phyloP scores from a whole-genome alignment of 495 filamentous ascomycete genomes.

The Daldinia concentrica region DNA sequence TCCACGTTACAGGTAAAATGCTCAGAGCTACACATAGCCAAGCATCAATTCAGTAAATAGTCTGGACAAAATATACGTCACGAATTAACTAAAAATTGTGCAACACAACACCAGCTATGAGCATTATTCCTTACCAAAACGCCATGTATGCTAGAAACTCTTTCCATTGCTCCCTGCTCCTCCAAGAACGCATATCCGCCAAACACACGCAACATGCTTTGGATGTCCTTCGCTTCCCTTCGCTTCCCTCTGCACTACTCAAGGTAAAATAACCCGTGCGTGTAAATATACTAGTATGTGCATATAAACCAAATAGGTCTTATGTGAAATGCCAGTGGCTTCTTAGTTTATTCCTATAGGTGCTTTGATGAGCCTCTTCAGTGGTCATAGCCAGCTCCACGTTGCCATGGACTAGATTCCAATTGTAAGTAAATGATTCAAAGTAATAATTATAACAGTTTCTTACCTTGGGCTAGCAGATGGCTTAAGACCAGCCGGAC shows the following conservation, averaged over 20 bases:
- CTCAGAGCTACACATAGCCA: background rate
- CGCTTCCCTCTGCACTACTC: background rate
- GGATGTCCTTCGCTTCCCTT: background rate
- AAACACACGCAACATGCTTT: slow-evolving; percentile 7
- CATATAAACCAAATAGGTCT: background rate
- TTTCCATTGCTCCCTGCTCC: background rate
- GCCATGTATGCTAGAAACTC: slow-evolving; percentile 8
- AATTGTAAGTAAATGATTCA: slow-evolving; percentile 14
- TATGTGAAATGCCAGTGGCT: background rate
- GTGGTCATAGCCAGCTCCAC: slow-evolving; percentile 63
- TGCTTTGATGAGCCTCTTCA: background rate
- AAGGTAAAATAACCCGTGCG: background rate
- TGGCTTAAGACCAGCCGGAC: slow-evolving; percentile 48
- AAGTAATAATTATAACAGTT: slow-evolving; percentile 11
- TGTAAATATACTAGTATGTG: background rate
- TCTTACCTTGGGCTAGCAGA: slow-evolving; percentile 51
- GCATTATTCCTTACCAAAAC: slow-evolving; percentile 1
- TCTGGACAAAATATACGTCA: background rate
- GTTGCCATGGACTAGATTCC: slow-evolving; percentile 59
- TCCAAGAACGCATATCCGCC: background rate
- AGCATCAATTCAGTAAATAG: background rate
- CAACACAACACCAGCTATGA: background rate
- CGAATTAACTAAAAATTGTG: background rate
- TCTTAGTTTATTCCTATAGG: background rate
- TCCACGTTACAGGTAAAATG: background rate